Evolutionary conservation across 148 eudicot species (phyloP).

Genomic region (Vaccinium darrowii): DNA sequence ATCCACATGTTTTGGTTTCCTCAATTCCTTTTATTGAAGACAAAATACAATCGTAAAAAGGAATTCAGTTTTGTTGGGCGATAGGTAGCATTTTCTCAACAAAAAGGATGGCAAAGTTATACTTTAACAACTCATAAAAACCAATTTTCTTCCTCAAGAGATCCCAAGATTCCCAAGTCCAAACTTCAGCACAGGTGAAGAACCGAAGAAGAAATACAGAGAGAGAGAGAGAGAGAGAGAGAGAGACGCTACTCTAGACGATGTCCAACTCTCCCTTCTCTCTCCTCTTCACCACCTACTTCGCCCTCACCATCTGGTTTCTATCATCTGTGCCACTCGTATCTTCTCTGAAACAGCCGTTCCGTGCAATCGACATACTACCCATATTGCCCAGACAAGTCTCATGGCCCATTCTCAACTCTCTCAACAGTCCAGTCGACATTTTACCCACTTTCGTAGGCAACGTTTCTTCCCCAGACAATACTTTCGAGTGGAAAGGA

Average conservation of each 20-base stretch:
- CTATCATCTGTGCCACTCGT: slow-evolving; percentile 15
- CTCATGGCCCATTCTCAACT: slow-evolving; percentile 68
- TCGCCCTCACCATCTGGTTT: slow-evolving; percentile 11
- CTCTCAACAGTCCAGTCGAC: slow-evolving; percentile 54
- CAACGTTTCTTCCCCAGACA: slow-evolving; percentile 36
- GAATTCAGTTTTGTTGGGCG: not conserved
- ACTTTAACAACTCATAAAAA: not conserved
- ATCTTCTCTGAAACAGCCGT: slow-evolving; percentile 40
- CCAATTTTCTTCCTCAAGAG: not conserved
- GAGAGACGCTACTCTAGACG: not conserved
- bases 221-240: not conserved
- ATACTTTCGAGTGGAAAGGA: slow-evolving; percentile 73
- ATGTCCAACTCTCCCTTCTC: slow-evolving; percentile 14
- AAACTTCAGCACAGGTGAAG: not conserved
- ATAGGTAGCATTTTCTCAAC: not conserved
- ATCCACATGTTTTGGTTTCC: no score
- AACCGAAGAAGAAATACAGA: not conserved
- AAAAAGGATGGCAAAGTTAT: not conserved
- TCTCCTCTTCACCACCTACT: slow-evolving; percentile 17
- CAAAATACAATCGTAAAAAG: no score
- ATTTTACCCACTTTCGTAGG: slow-evolving; percentile 86
- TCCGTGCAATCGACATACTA: slow-evolving; percentile 54
- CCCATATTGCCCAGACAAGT: slow-evolving; percentile 64
- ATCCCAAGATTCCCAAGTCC: not conserved
- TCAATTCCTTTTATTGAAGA: no score